These are phyloP conservation scores for Musa itinerans DNA, from an alignment of 176 grass and related monocot genomes.

Conservation along the genomic window DNA sequence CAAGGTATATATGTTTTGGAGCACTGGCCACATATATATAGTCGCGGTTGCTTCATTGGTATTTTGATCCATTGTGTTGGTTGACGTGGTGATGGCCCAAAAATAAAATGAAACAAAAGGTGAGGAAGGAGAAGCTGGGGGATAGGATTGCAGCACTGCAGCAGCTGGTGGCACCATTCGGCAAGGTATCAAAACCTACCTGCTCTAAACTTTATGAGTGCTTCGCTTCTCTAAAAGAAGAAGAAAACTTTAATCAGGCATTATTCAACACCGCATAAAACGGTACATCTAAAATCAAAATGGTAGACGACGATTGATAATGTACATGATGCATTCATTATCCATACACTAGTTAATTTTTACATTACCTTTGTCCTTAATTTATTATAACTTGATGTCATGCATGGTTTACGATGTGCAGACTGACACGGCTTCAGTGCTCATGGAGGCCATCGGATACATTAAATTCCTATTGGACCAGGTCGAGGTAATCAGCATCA, in stretches of 20 bases:
- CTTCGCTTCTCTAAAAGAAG: no score
- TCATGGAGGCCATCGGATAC: conserved; percentile 95
- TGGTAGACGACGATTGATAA: not conserved
- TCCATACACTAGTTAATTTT: not conserved
- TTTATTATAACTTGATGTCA: not conserved
- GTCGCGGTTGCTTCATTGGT: no score
- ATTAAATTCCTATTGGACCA: conserved; percentile 97
- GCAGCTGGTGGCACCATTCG: conserved; percentile 84
- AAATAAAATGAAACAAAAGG: conserved; percentile 30
- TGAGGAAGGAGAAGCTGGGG: conserved; percentile 91
- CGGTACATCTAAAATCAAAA: not conserved
- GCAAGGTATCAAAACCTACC: conserved; percentile 43
- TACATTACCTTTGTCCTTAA: not conserved
- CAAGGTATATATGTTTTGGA: conserved; percentile 33
- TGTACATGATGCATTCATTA: not conserved
- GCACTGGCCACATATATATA: no score
- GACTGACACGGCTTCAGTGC: conserved; percentile 92
- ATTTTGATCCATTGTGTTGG: no score
- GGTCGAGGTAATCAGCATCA: conserved; percentile 48
- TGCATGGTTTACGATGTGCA: conserved; percentile 11
- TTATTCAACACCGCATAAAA: not conserved
- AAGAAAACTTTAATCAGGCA: no score
- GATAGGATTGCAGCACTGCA: conserved; percentile 96
- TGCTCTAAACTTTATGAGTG: no score
- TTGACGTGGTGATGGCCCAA: no score